A percentile compares a stretch with the other conserved stretches of the same genome.
phyloP scores from a whole-genome alignment of 768 basidiomycete species.

The Mycena galericulata region DNA sequence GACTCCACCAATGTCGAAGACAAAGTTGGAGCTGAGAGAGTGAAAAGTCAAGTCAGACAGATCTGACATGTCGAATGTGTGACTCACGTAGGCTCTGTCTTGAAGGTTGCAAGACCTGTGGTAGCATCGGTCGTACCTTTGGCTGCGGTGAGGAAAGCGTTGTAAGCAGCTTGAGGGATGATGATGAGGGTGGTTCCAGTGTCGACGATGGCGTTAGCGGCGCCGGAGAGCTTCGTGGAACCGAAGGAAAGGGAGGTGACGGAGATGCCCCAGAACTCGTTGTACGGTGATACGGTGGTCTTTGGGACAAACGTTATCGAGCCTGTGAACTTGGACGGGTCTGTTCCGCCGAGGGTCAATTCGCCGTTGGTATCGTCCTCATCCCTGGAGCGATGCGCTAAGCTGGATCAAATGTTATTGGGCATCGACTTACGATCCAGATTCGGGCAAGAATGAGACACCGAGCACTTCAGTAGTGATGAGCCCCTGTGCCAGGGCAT shows the following conservation, averaged over 20 bases:
- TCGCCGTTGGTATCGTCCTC: constrained; percentile 13
- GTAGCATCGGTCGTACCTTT: background rate
- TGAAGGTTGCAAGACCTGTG: constrained; percentile 1
- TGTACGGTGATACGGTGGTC: background rate
- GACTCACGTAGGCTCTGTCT: background rate
- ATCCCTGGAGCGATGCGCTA: background rate
- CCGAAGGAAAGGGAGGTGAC: constrained; percentile 18
- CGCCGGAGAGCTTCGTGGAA: constrained; percentile 8
- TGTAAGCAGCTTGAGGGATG: constrained; percentile 9
- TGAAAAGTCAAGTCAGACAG: constrained; percentile 4
- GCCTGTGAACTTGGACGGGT: constrained; percentile 1
- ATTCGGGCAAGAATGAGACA: constrained; percentile 2
- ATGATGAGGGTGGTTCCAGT: constrained; percentile 16
- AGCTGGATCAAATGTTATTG: background rate
- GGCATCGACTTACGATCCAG: background rate
- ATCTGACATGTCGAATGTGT: background rate
- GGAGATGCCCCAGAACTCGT: constrained; percentile 17
- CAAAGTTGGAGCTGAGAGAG: constrained; percentile 7
- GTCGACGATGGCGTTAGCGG: constrained; percentile 12
- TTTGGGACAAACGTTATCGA: background rate
- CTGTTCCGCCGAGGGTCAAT: constrained; percentile 9
- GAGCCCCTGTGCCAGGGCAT: background rate
- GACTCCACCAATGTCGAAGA: constrained; percentile 6
- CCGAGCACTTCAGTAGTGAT: constrained; percentile 7
- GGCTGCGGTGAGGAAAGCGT: constrained; percentile 8